Base-by-base conservation (phyloP, 129 eudicot species). In the Pulicaria dysenterica region DNA sequence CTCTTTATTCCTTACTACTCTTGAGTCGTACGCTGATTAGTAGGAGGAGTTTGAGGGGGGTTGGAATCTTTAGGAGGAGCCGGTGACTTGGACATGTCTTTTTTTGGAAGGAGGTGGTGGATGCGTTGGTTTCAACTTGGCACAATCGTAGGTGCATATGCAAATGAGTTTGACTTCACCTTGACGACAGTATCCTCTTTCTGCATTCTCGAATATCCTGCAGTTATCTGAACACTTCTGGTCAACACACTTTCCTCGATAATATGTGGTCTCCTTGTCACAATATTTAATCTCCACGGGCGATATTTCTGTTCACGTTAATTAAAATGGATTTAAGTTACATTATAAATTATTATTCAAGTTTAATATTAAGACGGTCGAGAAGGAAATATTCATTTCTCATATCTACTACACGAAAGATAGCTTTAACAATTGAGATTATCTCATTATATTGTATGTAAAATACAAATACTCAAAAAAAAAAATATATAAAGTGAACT, bases 111-210 rank as follows among this genome's bases (percentile, higher is more conserved):
- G 63, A 24, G 12, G 11, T 41, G 69, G 58, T 4, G 64, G 45
- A 5, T 24, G 0, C 1, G 0, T 4, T 0, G 54, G 64, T 13
- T 49, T 63, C 37, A 63, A 49, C 79, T 63, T 74, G 63, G 72
- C 64, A 3, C 79, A 74, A 44, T 74, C 64, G 3, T 63, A 74
- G n/a, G 24, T 56, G 64, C 79, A 74, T 11, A 74, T 55, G 45
- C 79, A 63, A 38, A 73, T 45, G 54, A 13, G 55, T 41, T 74
- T 63, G 44, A 0, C 55, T 63, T 51, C 37, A 74, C 64, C 79
- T 49, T 31, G 37, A 1, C 60, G 70, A 56, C 79, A 63, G 41
- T 74, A 51, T 50, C 72, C 79, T 2, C 2, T 42, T 74, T 54
- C 69, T 19, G 48, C 79, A 14, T 16, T 63, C 45, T 74, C 79